Evolutionary conservation across 2,329 filamentous ascomycete species (phyloP).

Genomic region (Drechslerella coelobrocha): DNA sequence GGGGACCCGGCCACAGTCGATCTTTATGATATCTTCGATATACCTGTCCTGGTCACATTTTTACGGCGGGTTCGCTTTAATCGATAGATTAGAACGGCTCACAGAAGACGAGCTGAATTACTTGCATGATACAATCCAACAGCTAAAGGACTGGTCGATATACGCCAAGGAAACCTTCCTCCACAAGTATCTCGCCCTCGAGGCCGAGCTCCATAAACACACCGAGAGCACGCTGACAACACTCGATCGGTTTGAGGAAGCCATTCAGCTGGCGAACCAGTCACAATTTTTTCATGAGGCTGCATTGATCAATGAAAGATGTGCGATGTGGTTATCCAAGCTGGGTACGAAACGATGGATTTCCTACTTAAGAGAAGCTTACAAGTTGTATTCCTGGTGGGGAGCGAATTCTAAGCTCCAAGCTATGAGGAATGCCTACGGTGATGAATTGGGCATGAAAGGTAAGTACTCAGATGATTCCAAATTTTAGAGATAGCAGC

Average conservation of each 20-base stretch:
- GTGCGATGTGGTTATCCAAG: slow-evolving; percentile 53
- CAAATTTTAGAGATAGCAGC: slow-evolving; percentile 6
- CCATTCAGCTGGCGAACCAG: slow-evolving; percentile 53
- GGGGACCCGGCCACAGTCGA: slow-evolving; percentile 50
- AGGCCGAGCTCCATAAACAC: slow-evolving; percentile 53
- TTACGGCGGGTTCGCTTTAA: slow-evolving; percentile 53
- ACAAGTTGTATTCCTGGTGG: slow-evolving; percentile 54
- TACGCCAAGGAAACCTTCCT: slow-evolving; percentile 54
- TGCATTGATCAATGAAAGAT: slow-evolving; percentile 54
- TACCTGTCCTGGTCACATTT: slow-evolving; percentile 54
- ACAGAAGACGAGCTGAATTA: slow-evolving; percentile 52
- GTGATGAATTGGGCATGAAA: slow-evolving; percentile 53
- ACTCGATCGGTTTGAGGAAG: slow-evolving; percentile 54
- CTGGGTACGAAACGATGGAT: slow-evolving; percentile 53
- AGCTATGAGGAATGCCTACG: slow-evolving; percentile 52
- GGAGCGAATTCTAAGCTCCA: slow-evolving; percentile 54
- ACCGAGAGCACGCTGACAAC: slow-evolving; percentile 53
- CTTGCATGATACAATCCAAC: slow-evolving; percentile 52
- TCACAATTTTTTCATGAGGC: slow-evolving; percentile 54
- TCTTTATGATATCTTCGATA: slow-evolving; percentile 51
- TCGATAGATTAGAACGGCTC: slow-evolving; percentile 51
- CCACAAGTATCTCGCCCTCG: slow-evolving; percentile 54
- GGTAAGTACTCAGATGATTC: slow-evolving; percentile 23
- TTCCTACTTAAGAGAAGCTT: slow-evolving; percentile 53
- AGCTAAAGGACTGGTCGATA: slow-evolving; percentile 53